Percentiles rank a stretch among this genome's conserved stretches.
Conservation (phyloP, 345 rosid species). For the Sisymbrium irio region DNA sequence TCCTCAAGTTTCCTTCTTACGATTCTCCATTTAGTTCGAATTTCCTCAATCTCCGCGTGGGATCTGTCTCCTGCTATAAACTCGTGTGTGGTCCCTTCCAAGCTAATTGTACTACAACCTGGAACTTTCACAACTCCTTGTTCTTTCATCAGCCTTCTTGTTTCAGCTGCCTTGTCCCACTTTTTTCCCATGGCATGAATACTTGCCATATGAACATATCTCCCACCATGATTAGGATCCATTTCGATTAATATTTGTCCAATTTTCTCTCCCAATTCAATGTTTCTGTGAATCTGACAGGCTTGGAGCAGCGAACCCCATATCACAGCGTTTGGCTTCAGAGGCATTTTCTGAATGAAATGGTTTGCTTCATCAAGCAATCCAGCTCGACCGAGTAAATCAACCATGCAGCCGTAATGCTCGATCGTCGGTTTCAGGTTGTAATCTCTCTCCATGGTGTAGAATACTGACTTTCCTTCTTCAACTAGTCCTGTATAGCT, state of each 20-base stretch:
- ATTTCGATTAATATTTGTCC: constrained; percentile 46
- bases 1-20: constrained; percentile 39
- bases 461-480: constrained; percentile 53
- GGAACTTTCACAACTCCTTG: constrained; percentile 52
- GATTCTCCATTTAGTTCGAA: constrained; percentile 42
- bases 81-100: constrained; percentile 53
- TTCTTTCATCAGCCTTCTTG: constrained; percentile 53
- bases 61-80: constrained; percentile 56
- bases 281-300: constrained; percentile 50
- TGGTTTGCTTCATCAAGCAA: constrained; percentile 49
- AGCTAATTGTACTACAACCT: constrained; percentile 57
- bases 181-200: constrained; percentile 50
- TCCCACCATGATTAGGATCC: constrained; percentile 58
- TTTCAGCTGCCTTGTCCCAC: constrained; percentile 59
- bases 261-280: constrained; percentile 54
- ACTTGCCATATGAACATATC: constrained; percentile 58
- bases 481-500: constrained; percentile 59
- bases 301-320: constrained; percentile 72
- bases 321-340: constrained; percentile 56
- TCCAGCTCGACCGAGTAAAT: constrained; percentile 75
- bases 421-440: constrained; percentile 55
- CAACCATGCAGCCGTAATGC: constrained; percentile 83
- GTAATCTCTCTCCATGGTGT: constrained; percentile 46
- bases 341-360: constrained; percentile 54
- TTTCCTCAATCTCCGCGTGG: constrained; percentile 45